Conservation (phyloP, 257 asterid genomes). For the Nicotiana tabacum region DNA sequence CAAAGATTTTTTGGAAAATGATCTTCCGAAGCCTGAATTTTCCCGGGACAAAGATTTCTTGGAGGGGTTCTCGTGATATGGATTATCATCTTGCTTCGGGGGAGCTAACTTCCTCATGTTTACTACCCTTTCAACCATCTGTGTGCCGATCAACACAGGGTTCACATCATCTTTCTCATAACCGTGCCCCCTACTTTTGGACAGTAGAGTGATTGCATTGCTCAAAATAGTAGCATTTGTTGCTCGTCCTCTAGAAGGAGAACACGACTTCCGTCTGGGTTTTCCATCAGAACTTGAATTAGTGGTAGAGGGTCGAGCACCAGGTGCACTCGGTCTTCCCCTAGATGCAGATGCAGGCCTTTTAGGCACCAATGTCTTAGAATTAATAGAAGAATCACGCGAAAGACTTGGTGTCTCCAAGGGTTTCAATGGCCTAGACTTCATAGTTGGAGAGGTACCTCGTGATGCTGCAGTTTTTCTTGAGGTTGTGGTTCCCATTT, state of each 20-base stretch:
- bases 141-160: slow-evolving; percentile 67
- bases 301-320: slow-evolving; percentile 21
- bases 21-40: slow-evolving; percentile 70
- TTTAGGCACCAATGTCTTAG: slow-evolving; percentile 30
- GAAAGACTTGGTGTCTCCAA: slow-evolving; percentile 26
- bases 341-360: slow-evolving; percentile 70
- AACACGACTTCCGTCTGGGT: slow-evolving; percentile 55
- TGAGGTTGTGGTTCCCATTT: slow-evolving; percentile 17
- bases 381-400: slow-evolving; percentile 28
- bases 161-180: slow-evolving; percentile 53
- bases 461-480: slow-evolving; percentile 34
- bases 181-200: slow-evolving; percentile 45
- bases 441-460: slow-evolving; percentile 45
- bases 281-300: slow-evolving; percentile 20
- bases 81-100: slow-evolving; percentile 48
- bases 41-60: slow-evolving; percentile 43
- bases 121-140: slow-evolving; percentile 87
- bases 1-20: slow-evolving; percentile 68
- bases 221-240: slow-evolving; percentile 18
- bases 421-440: slow-evolving; percentile 48
- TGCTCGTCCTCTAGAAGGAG: slow-evolving; percentile 47
- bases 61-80: slow-evolving; percentile 26
- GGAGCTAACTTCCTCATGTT: slow-evolving; percentile 93
- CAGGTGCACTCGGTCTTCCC: slow-evolving; percentile 34
- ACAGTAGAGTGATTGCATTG: slow-evolving; percentile 24